A percentile compares a stretch with the other conserved stretches of the same genome.
phyloP scores from a whole-genome alignment of 2,329 filamentous ascomycete genomes.

The Diaporthe aspalathi region DNA sequence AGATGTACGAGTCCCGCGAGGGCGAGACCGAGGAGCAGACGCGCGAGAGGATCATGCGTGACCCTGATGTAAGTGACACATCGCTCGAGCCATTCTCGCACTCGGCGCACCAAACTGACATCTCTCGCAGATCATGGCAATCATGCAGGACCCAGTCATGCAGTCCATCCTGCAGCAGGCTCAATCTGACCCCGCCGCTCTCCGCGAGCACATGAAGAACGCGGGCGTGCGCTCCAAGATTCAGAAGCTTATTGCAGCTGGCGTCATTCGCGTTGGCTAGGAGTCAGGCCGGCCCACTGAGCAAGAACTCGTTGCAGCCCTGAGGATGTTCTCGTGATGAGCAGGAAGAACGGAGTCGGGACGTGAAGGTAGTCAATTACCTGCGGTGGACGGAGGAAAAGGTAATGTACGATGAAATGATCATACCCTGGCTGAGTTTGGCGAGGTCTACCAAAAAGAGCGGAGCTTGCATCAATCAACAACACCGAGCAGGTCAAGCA shows the following conservation, averaged over 20 bases:
- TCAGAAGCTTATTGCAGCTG: slow-evolving; percentile 92
- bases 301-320: no score
- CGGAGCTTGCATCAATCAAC: neutral
- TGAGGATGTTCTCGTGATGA: no score
- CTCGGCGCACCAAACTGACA: slow-evolving; percentile 15
- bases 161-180: slow-evolving; percentile 97
- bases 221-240: slow-evolving; percentile 86
- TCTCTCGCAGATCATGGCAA: slow-evolving; percentile 76
- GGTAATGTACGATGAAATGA: slow-evolving; percentile 35
- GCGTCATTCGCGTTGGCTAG: slow-evolving; percentile 83
- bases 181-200: slow-evolving; percentile 89
- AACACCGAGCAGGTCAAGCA: neutral
- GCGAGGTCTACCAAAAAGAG: neutral
- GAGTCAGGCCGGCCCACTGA: neutral
- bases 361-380: neutral
- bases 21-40: slow-evolving; percentile 98
- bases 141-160: slow-evolving; percentile 97
- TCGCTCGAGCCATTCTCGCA: no score
- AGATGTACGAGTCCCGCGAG: slow-evolving; percentile 90
- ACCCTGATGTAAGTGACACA: slow-evolving; percentile 79
- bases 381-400: neutral
- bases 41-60: slow-evolving; percentile 86
- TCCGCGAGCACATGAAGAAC: slow-evolving; percentile 98
- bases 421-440: slow-evolving; percentile 32
- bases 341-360: neutral